These are phyloP conservation scores for Ceratocystis papillata DNA, from an alignment of 2,329 filamentous ascomycete genomes.

Conservation along the genomic window DNA sequence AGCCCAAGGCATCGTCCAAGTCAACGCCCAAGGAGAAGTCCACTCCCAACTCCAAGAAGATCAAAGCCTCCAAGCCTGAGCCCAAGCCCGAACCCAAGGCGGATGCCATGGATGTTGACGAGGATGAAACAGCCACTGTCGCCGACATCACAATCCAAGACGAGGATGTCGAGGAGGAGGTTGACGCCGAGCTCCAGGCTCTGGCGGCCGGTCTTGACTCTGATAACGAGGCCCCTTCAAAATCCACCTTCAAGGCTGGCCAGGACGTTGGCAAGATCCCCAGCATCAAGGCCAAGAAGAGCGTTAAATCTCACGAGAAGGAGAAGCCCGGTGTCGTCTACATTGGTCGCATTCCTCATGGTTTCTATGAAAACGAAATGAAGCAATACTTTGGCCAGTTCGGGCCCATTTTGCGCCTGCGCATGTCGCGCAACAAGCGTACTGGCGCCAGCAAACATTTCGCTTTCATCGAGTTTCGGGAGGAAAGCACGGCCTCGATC, in stretches of 20 bases:
- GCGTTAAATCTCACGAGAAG: slow-evolving; percentile 33
- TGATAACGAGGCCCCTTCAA: slow-evolving; percentile 33
- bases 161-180: slow-evolving; percentile 33
- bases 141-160: slow-evolving; percentile 31
- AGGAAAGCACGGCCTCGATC: slow-evolving; percentile 69
- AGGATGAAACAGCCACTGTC: slow-evolving; percentile 26
- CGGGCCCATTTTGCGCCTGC: slow-evolving; percentile 64
- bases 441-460: slow-evolving; percentile 89
- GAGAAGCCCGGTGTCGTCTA: slow-evolving; percentile 70
- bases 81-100: slow-evolving; percentile 5
- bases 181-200: slow-evolving; percentile 36
- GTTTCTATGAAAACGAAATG: slow-evolving; percentile 97
- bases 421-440: slow-evolving; percentile 82
- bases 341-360: slow-evolving; percentile 76
- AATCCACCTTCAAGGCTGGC: slow-evolving; percentile 37
- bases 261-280: slow-evolving; percentile 44
- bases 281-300: slow-evolving; percentile 37
- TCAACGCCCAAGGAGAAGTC: slow-evolving; percentile 29
- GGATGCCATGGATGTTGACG: slow-evolving; percentile 27
- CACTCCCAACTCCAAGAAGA: slow-evolving; percentile 15
- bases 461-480: slow-evolving; percentile 83
- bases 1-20: slow-evolving; percentile 37
- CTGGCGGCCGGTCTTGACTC: slow-evolving; percentile 39
- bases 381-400: slow-evolving; percentile 89
- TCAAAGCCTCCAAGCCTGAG: slow-evolving; percentile 8